Percentiles rank a stretch among this genome's conserved stretches.
phyloP scores from a whole-genome alignment of 2,329 filamentous ascomycete species.

The Dissoconium aciculare region DNA sequence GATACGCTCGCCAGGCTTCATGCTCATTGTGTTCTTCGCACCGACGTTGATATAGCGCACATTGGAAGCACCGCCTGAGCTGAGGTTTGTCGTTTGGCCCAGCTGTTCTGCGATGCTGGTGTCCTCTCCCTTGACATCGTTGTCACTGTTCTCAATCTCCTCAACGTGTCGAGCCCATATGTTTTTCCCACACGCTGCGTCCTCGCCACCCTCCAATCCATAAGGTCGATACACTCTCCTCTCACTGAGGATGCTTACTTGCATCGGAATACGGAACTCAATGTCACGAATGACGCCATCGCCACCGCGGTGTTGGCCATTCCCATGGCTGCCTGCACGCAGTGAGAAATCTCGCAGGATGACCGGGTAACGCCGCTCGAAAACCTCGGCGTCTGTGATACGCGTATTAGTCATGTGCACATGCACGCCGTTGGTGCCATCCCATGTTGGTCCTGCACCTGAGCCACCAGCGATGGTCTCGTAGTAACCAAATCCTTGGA shows the following conservation, averaged over 20 bases:
- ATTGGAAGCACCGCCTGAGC: slow-evolving; percentile 1
- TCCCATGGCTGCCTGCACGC: slow-evolving; percentile 46
- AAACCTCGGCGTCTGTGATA: slow-evolving; percentile 67
- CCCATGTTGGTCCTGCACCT: slow-evolving; percentile 58
- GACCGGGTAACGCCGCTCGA: slow-evolving; percentile 64
- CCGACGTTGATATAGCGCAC: slow-evolving; percentile 55
- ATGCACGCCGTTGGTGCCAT: slow-evolving; percentile 62
- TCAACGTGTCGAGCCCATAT: slow-evolving; percentile 65
- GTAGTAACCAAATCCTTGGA: slow-evolving; percentile 74
- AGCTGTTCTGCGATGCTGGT: slow-evolving; percentile 3
- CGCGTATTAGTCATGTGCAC: slow-evolving; percentile 78
- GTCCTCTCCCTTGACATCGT: slow-evolving; percentile 7
- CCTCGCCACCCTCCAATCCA: slow-evolving; percentile 67
- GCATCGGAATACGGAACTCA: slow-evolving; percentile 63
- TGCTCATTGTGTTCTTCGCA: slow-evolving; percentile 64
- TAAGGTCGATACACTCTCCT: slow-evolving; percentile 63
- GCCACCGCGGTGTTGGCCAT: slow-evolving; percentile 54
- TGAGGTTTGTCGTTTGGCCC: not conserved
- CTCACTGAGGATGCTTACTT: slow-evolving; percentile 67
- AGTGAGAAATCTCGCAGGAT: slow-evolving; percentile 56
- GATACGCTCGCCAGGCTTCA: slow-evolving; percentile 63
- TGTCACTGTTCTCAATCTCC: slow-evolving; percentile 21
- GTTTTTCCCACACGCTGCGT: slow-evolving; percentile 66
- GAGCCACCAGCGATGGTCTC: slow-evolving; percentile 70
- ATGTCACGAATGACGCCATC: slow-evolving; percentile 67